Evolutionary conservation across 1,139 yeast species (phyloP).

Genomic region (Dujonia santamariae): DNA sequence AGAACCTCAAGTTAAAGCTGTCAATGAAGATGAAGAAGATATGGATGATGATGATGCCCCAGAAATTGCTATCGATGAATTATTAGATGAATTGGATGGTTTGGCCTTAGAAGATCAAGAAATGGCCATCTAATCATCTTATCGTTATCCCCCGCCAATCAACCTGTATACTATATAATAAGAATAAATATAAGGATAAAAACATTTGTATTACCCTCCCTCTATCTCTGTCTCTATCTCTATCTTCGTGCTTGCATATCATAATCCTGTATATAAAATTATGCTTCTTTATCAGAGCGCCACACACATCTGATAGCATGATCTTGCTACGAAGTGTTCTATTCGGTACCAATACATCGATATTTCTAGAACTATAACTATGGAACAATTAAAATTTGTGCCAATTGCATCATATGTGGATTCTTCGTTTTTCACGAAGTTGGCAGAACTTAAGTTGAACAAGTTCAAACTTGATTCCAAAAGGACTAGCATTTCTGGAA

Average conservation of each 20-base stretch:
- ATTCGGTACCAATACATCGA: no score
- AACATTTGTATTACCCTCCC: no score
- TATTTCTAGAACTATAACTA: no score
- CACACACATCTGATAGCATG: not conserved
- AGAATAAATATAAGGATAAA: no score
- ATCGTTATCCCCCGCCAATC: no score
- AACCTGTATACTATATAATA: no score
- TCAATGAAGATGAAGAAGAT: conserved; percentile 38
- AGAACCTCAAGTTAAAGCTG: conserved; percentile 31
- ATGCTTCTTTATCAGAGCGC: not conserved
- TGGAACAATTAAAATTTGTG: conserved; percentile 37
- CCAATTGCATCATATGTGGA: conserved; percentile 75
- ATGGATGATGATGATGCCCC: conserved; percentile 75
- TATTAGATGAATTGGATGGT: conserved; percentile 88
- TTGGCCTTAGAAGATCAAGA: conserved; percentile 68
- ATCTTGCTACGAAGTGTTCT: no score
- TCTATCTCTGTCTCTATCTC: no score
- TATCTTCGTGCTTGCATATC: not conserved
- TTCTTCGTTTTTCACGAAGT: conserved; percentile 76
- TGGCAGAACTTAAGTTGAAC: conserved; percentile 66
- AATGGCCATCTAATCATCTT: conserved; percentile 15
- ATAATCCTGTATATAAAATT: not conserved
- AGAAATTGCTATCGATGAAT: conserved; percentile 73
- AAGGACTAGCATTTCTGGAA: conserved; percentile 36
- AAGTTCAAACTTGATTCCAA: conserved; percentile 59